Percentiles rank a stretch among this genome's conserved stretches.
Conservation (phyloP, 805 yeast genomes). For the Kuraishia cidri region DNA sequence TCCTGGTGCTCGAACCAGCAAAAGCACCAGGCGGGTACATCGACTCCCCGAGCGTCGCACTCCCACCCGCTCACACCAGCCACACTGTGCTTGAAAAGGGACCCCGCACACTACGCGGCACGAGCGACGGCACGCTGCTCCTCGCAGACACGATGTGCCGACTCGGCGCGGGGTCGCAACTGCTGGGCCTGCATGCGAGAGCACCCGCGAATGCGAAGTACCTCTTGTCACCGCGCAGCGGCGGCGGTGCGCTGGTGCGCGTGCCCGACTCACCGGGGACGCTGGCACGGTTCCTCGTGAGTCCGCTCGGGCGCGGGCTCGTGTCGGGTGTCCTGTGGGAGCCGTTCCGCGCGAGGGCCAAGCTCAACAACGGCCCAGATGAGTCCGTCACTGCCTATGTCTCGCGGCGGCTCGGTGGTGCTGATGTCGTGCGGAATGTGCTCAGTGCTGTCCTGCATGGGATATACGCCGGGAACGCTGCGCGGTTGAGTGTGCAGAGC, state of each 20-base stretch:
- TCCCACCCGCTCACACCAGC: conserved; percentile 5
- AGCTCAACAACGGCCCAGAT: conserved; percentile 28
- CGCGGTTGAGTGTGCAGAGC: conserved; percentile 54
- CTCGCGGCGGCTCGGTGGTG: conserved; percentile 56
- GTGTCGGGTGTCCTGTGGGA: conserved; percentile 38
- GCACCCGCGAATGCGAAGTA: conserved; percentile 70
- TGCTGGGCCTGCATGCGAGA: conserved; percentile 48
- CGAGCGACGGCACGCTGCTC: conserved; percentile 66
- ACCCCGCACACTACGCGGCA: conserved; percentile 84
- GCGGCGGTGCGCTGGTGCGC: conserved; percentile 35
- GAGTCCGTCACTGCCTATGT: conserved; percentile 68
- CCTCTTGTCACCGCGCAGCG: conserved; percentile 29
- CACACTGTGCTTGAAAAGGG: conserved; percentile 61
- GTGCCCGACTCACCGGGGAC: conserved; percentile 37
- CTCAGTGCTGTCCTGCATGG: conserved; percentile 84
- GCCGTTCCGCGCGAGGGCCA: conserved; percentile 28
- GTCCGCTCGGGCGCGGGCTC: conserved; percentile 36
- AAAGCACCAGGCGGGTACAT: conserved; percentile 75
- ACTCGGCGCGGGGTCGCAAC: conserved; percentile 35
- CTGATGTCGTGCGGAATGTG: conserved; percentile 42
- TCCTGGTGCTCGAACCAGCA: conserved; percentile 53
- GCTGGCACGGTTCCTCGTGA: conserved; percentile 23
- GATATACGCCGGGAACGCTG: conserved; percentile 80
- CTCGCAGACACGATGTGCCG: conserved; percentile 50
- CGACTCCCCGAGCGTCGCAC: conserved; percentile 32